Base-by-base conservation (phyloP, 1,139 yeast species). In the Sugiyamaella neomexicana region DNA sequence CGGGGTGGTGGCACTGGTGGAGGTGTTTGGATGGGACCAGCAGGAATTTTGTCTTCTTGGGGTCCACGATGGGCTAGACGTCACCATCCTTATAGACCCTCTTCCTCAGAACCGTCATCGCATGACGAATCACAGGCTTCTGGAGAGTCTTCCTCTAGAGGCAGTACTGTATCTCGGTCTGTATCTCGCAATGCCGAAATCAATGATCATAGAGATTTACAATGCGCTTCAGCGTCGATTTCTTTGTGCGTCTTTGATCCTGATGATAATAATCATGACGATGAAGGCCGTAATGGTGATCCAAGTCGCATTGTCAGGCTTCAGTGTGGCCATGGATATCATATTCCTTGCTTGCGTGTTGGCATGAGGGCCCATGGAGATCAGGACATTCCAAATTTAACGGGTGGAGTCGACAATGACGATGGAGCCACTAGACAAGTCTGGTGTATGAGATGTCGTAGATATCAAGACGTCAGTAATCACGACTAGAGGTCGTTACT, bases 341-440 rank as follows among this genome's bases (percentile, higher is more conserved):
- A 67, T 51, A 62, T 60, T 39, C 61, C 61, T 27, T 67, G 71
- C 50, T 55, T 67, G 17, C 59, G 66, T 23, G 61, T 62, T 51
- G 57, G 62, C 9, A 65, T 62, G 67, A 50, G 67, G 13, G 59
- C 65, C 7, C 71, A 67, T 53, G 70, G 71, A 8, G 70, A 67
- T 51, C 51, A 47, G 5, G 62, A 60, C 6, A 61, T 65, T 39
- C 68, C 68, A 8, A 55, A 60, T 34, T 48, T 61, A 32, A 49
- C 60, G 7, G 53, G 38, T 27, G 58, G 50, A 3, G 27, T 50
- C 8, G 40, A 53, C 15, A 42, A 46, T 36, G 55, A 54, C 13
- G 61, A 58, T 39, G 58, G 59, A 16, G 56, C 55, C 8, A 47
- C 58, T 12, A 31, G 61, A 27, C 60, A 60, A 20, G 65, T 64